A percentile compares a stretch with the other conserved stretches of the same genome.
Conservation (phyloP, 208 protist genomes). For the Leishmania tropica region DNA sequence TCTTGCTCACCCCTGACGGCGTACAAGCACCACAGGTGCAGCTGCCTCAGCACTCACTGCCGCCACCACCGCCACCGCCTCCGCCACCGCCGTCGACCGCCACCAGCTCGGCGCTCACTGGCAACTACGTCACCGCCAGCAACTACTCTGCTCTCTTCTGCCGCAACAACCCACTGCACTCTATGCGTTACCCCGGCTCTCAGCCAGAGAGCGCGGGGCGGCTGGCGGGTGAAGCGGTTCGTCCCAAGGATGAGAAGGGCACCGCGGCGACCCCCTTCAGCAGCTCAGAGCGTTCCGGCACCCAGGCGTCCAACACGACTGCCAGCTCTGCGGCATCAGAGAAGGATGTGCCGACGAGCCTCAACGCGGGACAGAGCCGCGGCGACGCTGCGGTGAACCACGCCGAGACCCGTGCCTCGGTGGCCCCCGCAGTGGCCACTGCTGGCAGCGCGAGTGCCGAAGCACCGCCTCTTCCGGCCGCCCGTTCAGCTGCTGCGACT, state of each 20-base stretch:
- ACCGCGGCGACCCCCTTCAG: not conserved
- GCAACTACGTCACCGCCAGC: conserved; percentile 13
- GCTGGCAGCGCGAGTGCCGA: not conserved
- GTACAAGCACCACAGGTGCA: not conserved
- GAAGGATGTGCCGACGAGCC: not conserved
- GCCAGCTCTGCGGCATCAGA: not conserved
- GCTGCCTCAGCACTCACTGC: not conserved
- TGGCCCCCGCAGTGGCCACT: not conserved
- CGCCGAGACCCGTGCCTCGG: not conserved
- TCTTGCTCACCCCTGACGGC: conserved; percentile 3
- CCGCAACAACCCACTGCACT: conserved; percentile 19
- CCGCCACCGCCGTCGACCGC: conserved; percentile 1
- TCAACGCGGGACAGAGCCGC: not conserved
- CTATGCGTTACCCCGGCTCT: conserved; percentile 6
- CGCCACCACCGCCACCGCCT: conserved; percentile 6
- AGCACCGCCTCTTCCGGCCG: not conserved
- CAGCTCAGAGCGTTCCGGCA: not conserved
- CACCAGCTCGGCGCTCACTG: not conserved
- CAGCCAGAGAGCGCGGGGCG: not conserved
- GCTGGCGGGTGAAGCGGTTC: not conserved
- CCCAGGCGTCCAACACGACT: not conserved
- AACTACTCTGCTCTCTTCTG: conserved; percentile 17
- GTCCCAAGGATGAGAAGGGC: not conserved
- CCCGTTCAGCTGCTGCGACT: not conserved
- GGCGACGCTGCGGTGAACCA: not conserved